A percentile compares a stretch with the other conserved stretches of the same genome.
Conservation (phyloP, 225 moss, liverwort and hornwort genomes). For the Anthoceros angustus region DNA sequence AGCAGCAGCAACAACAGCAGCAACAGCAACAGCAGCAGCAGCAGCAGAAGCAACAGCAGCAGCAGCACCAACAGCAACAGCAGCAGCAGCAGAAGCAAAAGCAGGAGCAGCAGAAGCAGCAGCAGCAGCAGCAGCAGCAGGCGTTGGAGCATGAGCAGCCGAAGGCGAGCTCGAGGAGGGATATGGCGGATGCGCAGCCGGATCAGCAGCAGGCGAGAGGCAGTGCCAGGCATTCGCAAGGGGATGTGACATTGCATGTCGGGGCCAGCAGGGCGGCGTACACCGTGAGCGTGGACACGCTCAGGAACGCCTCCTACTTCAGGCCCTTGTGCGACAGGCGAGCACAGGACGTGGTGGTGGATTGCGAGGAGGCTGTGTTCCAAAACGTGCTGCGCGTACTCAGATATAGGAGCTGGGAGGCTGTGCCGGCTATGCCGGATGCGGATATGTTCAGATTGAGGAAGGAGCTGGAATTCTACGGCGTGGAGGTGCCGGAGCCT, state of each 20-base stretch:
- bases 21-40: slow-evolving; percentile 6
- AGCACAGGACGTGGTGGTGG: slow-evolving; percentile 32
- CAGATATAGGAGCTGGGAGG: slow-evolving; percentile 42
- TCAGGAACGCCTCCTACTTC: slow-evolving; percentile 43
- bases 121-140: not conserved
- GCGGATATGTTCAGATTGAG: slow-evolving; percentile 41
- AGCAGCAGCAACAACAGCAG: not conserved
- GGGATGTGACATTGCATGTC: slow-evolving; percentile 40
- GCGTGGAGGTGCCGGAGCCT: slow-evolving; percentile 33
- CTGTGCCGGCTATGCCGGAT: slow-evolving; percentile 42
- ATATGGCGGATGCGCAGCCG: slow-evolving; percentile 7
- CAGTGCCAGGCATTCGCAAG: slow-evolving; percentile 5
- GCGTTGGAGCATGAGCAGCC: slow-evolving; percentile 15
- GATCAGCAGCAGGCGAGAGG: slow-evolving; percentile 4
- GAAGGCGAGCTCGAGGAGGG: slow-evolving; percentile 12
- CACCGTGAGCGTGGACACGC: slow-evolving; percentile 34
- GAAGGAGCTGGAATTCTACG: slow-evolving; percentile 54
- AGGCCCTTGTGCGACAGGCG: slow-evolving; percentile 34
- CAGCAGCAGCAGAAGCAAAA: not conserved
- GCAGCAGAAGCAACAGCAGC: not conserved
- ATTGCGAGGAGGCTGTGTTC: slow-evolving; percentile 49
- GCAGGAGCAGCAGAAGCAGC: slow-evolving; percentile 6
- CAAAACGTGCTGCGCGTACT: slow-evolving; percentile 48
- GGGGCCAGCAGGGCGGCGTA: slow-evolving; percentile 33
- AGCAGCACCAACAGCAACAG: too few relatives aligned